Evolutionary conservation across 768 basidiomycete genomes (phyloP).

Genomic region (Pholiota microspora): DNA sequence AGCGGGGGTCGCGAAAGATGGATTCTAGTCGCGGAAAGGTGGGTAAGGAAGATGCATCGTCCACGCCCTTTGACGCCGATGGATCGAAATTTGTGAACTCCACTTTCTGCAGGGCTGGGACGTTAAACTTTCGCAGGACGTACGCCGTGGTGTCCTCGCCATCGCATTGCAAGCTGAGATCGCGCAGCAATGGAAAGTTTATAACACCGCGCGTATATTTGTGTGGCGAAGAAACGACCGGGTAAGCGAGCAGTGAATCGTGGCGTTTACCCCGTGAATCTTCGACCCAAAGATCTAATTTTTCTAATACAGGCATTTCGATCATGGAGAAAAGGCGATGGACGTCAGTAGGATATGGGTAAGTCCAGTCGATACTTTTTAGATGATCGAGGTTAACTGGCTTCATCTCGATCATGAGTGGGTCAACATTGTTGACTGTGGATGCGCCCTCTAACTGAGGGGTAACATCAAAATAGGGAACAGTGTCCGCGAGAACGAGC

Average conservation of each 20-base stretch:
- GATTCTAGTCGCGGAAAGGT: slow-evolving; percentile 46
- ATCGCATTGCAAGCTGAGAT: slow-evolving; percentile 41
- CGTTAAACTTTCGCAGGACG: slow-evolving; percentile 40
- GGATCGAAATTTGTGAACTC: slow-evolving; percentile 39
- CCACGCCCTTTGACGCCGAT: slow-evolving; percentile 15
- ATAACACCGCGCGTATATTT: slow-evolving; percentile 15
- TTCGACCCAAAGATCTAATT: slow-evolving; percentile 43
- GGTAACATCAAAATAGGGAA: slow-evolving; percentile 33
- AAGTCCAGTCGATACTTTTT: slow-evolving; percentile 47
- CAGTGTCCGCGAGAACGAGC: slow-evolving; percentile 39
- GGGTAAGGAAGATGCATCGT: slow-evolving; percentile 21
- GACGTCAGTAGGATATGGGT: slow-evolving; percentile 39
- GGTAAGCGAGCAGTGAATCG: slow-evolving; percentile 14
- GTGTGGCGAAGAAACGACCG: slow-evolving; percentile 8
- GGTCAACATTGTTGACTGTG: slow-evolving; percentile 1
- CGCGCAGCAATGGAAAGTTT: slow-evolving; percentile 33
- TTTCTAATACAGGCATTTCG: slow-evolving; percentile 36
- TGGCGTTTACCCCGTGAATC: slow-evolving; percentile 18
- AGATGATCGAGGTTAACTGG: slow-evolving; percentile 36
- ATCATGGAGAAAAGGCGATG: slow-evolving; percentile 43
- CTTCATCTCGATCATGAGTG: slow-evolving; percentile 14
- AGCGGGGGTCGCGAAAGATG: slow-evolving; percentile 56
- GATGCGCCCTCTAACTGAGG: slow-evolving; percentile 9
- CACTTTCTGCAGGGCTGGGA: slow-evolving; percentile 43
- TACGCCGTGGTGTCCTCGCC: slow-evolving; percentile 36